Evolutionary conservation across 2,329 filamentous ascomycete species (phyloP), one percentile per base, ranked within the genome.

Genomic region (Davidsoniella australis): DNA sequence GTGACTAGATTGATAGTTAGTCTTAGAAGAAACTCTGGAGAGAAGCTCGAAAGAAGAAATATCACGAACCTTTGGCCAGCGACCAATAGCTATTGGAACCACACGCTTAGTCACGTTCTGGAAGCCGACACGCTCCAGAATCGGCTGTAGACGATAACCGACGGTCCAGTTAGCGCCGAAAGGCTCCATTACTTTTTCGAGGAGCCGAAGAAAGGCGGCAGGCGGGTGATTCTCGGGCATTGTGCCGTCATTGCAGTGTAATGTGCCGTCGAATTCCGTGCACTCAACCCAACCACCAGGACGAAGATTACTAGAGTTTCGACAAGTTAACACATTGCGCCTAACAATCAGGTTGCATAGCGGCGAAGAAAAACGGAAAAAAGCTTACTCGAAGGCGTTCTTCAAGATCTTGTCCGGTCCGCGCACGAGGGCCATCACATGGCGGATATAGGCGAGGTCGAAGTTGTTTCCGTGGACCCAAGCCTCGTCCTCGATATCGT

Each of bases 401-500:
- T 54, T 52, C 51, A 73, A 71, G 4, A 75, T 65, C 43, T 68
- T 64, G 17, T 63, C 59, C 17, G 75, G 57, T 55, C 80, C 66
- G n/a, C 65, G 62, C 39, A 82, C 66, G 26, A 69, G 66, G 23
- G 55, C 65, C 56, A 66, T 74, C 65, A 64, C 70, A 57, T 57
- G 69, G 56, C 62, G 67, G 56, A 68, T 71, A 65, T 68, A 68
- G 1, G 80, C 69, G 54, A 73, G 68, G 58, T 80, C 75, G 57
- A 73, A 78, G 48, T 70, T 63, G 3, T 65, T 61, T 45, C 23
- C 64, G 20, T 52, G 63, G 4, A 62, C 54, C 78, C 78, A 82
- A 7, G 73, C 67, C n/a, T 52, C 51, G 43, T 72, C 66, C 54
- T 79, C 74, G 46, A 71, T 69, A 57, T 81, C 76, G 56, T 81